Evolutionary conservation across 2,329 filamentous ascomycete genomes (phyloP).

Genomic region (Talaromyces funiculosus): DNA sequence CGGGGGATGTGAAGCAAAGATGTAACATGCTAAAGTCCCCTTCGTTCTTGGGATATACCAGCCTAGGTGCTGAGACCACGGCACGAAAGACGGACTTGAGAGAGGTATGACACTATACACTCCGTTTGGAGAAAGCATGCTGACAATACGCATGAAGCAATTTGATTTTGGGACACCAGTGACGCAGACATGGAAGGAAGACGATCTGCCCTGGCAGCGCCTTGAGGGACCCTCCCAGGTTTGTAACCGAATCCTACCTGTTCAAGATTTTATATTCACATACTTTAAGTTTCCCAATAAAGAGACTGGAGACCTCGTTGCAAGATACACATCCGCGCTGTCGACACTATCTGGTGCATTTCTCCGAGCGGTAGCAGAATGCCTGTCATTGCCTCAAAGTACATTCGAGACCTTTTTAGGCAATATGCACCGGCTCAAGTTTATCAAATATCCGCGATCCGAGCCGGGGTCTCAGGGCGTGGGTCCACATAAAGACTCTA

Average conservation of each 20-base stretch:
- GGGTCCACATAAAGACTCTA: constrained; percentile 58
- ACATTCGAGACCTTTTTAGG: constrained; percentile 51
- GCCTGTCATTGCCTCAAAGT: constrained; percentile 45
- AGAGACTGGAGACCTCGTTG: constrained; percentile 34
- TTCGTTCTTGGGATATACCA: constrained; percentile 57
- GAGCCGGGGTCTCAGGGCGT: constrained; percentile 46
- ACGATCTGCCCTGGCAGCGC: constrained; percentile 24
- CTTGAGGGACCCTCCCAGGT: constrained; percentile 46
- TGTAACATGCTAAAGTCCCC: constrained; percentile 43
- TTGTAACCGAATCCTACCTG: constrained; percentile 14
- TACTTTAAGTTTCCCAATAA: background rate
- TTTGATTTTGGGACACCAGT: background rate
- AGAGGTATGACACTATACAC: background rate
- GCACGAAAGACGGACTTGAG: constrained; percentile 44
- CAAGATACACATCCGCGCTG: constrained; percentile 49
- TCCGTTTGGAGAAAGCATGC: background rate
- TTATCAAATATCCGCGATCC: constrained; percentile 48
- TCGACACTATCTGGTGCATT: constrained; percentile 50
- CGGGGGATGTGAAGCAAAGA: constrained; percentile 18
- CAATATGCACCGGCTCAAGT: constrained; percentile 55
- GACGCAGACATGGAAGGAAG: background rate
- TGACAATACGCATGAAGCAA: constrained; percentile 42
- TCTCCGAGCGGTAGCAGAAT: constrained; percentile 52
- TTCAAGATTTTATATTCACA: background rate
- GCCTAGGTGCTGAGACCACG: constrained; percentile 52